Percentiles rank a stretch among this genome's conserved stretches.
Evolutionary conservation across 306 rosid species (phyloP).

Genomic region (Dalbergia oliveri): DNA sequence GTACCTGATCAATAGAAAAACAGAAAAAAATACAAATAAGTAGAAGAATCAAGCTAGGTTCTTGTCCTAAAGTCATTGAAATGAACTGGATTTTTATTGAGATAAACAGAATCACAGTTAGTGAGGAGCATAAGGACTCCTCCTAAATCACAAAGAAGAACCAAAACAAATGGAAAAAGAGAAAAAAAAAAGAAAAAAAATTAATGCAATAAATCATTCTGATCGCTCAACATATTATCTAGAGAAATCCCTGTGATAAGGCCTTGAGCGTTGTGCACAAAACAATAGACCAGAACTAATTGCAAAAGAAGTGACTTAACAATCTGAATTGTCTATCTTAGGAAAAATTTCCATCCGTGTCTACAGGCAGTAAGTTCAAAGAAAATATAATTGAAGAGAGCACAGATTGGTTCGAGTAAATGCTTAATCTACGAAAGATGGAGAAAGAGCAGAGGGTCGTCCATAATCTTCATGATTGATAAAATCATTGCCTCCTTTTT

Average conservation of each 20-base stretch:
- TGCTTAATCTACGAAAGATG: constrained; percentile 20
- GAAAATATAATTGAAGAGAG: not conserved
- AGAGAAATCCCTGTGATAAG: too few relatives aligned
- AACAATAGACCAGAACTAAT: constrained; percentile 8
- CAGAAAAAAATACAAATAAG: constrained; percentile 29
- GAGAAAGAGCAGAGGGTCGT: constrained; percentile 7
- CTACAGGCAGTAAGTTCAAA: constrained; percentile 2
- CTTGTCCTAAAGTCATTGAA: constrained; percentile 6
- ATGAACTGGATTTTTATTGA: too few relatives aligned
- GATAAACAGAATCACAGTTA: too few relatives aligned
- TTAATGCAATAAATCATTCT: too few relatives aligned
- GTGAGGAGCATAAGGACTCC: too few relatives aligned
- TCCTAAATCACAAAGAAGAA: too few relatives aligned
- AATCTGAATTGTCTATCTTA: constrained; percentile 6
- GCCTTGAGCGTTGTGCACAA: too few relatives aligned
- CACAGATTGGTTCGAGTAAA: not conserved
- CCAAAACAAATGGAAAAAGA: too few relatives aligned
- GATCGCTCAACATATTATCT: too few relatives aligned
- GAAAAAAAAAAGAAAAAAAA: too few relatives aligned
- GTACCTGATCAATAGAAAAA: constrained; percentile 70
- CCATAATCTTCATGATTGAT: not conserved
- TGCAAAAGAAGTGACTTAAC: not conserved
- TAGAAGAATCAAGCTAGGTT: constrained; percentile 21
- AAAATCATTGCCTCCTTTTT: too few relatives aligned
- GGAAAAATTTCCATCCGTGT: not conserved